Percentiles rank a stretch among this genome's conserved stretches.
Conservation (phyloP, 805 yeast genomes). For the Barnettozyma wickerhamii region DNA sequence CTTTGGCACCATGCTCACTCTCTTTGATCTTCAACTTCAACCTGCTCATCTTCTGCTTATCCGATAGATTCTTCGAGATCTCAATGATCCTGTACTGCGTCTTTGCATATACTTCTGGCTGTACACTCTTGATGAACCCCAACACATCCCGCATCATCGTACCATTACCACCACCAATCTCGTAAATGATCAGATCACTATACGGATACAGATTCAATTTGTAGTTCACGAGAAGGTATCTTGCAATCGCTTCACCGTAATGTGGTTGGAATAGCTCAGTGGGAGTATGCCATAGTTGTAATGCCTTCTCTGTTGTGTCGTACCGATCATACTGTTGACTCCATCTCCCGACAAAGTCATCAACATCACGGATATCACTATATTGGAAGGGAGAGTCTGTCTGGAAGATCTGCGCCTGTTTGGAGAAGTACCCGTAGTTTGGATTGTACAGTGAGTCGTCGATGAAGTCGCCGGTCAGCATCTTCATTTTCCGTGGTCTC, state of each 20-base stretch:
- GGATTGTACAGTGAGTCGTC: constrained; percentile 84
- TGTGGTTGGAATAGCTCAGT: constrained; percentile 80
- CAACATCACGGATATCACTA: constrained; percentile 51
- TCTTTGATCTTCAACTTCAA: constrained; percentile 13
- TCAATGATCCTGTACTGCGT: constrained; percentile 45
- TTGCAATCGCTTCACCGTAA: constrained; percentile 83
- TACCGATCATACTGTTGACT: constrained; percentile 53
- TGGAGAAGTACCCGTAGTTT: constrained; percentile 74
- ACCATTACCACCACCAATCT: constrained; percentile 90
- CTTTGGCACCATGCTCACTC: constrained; percentile 48
- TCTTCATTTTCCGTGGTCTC: constrained; percentile 59
- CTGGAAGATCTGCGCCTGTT: constrained; percentile 73
- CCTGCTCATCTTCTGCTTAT: constrained; percentile 23
- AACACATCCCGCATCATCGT: constrained; percentile 75
- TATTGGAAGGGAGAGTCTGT: constrained; percentile 63
- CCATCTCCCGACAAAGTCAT: constrained; percentile 71
- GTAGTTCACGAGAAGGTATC: constrained; percentile 69
- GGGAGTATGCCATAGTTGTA: constrained; percentile 88
- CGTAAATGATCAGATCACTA: constrained; percentile 70
- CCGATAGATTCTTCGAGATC: constrained; percentile 21
- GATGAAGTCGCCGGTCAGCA: constrained; percentile 76
- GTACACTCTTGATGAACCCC: constrained; percentile 53
- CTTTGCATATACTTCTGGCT: constrained; percentile 69
- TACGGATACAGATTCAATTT: constrained; percentile 65
- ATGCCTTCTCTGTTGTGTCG: constrained; percentile 28